phyloP scores from a whole-genome alignment of 345 rosid genomes.

The Turritis glabra region DNA sequence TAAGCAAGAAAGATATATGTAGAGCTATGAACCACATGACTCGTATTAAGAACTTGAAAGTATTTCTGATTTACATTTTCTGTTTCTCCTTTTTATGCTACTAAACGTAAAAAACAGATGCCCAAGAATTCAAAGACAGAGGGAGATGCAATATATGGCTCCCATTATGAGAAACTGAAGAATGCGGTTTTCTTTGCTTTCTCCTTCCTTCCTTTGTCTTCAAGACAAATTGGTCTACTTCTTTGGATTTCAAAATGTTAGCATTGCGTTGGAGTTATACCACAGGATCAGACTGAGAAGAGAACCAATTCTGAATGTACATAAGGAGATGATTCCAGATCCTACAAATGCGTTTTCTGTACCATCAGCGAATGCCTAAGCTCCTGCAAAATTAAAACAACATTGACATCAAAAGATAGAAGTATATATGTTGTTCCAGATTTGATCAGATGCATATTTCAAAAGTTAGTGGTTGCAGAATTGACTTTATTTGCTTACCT shows the following conservation, averaged over 20 bases:
- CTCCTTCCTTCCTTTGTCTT: slow-evolving; percentile 14
- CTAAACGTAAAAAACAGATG: slow-evolving; percentile 2
- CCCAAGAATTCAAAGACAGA: not conserved
- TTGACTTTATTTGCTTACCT: slow-evolving; percentile 43
- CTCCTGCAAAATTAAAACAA: slow-evolving; percentile 45
- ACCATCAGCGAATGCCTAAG: slow-evolving; percentile 56
- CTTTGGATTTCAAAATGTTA: slow-evolving; percentile 22
- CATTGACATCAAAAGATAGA: slow-evolving; percentile 7
- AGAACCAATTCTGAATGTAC: slow-evolving; percentile 32
- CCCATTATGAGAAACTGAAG: slow-evolving; percentile 17
- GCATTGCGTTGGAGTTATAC: slow-evolving; percentile 4
- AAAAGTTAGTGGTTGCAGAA: not conserved
- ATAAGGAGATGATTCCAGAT: slow-evolving; percentile 13
- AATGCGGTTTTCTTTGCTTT: not conserved
- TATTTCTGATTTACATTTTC: slow-evolving; percentile 30
- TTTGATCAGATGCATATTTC: not conserved
- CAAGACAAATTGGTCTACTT: not conserved
- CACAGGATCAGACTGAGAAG: slow-evolving; percentile 8
- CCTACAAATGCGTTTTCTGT: not conserved
- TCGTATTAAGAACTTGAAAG: slow-evolving; percentile 27
- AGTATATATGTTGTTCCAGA: not conserved
- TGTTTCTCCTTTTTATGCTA: slow-evolving; percentile 3
- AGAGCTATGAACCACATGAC: slow-evolving; percentile 6
- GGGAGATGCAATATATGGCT: not conserved
- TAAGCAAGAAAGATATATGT: not conserved